Conservation (phyloP, 2,329 filamentous ascomycete genomes). For the Orbilia brochopaga region DNA sequence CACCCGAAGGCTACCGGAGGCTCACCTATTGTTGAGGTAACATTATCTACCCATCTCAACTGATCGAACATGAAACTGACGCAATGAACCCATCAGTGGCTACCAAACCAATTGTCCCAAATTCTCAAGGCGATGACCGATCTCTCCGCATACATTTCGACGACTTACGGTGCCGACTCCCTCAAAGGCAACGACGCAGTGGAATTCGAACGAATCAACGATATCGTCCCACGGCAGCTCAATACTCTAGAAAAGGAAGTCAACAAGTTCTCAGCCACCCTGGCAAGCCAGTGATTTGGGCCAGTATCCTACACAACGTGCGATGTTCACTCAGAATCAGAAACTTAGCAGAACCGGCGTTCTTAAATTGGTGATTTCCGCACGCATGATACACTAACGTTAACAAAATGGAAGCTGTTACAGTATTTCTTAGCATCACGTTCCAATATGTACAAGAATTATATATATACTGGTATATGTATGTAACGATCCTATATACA, state of each 20-base stretch:
- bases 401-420: background rate
- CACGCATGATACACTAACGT: background rate
- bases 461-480: background rate
- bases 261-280: constrained; percentile 69
- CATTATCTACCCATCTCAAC: background rate
- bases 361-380: background rate
- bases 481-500: constrained; percentile 7
- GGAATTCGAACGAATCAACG: constrained; percentile 69
- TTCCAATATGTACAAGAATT: constrained; percentile 2
- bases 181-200: constrained; percentile 51
- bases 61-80: background rate
- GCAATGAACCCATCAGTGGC: constrained; percentile 62
- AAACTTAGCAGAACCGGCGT: background rate
- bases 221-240: constrained; percentile 68
- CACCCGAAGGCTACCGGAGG: constrained; percentile 82
- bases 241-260: constrained; percentile 75
- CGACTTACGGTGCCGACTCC: constrained; percentile 48
- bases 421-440: background rate
- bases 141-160: constrained; percentile 64
- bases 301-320: background rate
- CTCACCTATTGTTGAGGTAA: constrained; percentile 75
- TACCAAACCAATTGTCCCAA: constrained; percentile 79
- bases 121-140: constrained; percentile 73
- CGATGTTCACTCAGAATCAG: background rate
- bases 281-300: constrained; percentile 31